phyloP scores from a whole-genome alignment of 768 basidiomycete genomes.

The Steccherinum ochraceum region DNA sequence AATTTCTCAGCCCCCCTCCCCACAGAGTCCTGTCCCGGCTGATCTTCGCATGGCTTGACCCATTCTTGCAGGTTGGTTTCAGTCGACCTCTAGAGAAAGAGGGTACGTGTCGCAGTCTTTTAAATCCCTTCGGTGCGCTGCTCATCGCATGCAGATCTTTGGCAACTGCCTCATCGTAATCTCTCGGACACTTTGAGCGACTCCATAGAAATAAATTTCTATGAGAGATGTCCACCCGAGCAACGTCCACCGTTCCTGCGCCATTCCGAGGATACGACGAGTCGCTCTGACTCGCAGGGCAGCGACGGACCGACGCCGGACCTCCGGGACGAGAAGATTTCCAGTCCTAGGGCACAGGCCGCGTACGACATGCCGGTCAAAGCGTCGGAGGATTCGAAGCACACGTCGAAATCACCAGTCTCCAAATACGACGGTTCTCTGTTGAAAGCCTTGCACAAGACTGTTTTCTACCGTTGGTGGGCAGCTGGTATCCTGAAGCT shows the following conservation, averaged over 20 bases:
- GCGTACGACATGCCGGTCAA: too few relatives aligned
- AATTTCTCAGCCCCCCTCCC: too few relatives aligned
- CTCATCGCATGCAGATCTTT: constrained; percentile 36
- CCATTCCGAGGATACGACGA: too few relatives aligned
- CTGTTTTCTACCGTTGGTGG: constrained; percentile 44
- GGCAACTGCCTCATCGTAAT: constrained; percentile 37
- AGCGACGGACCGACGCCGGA: too few relatives aligned
- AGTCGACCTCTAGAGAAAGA: constrained; percentile 52
- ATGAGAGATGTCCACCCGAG: constrained; percentile 42
- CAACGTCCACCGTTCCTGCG: constrained; percentile 30
- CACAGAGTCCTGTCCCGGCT: constrained; percentile 38
- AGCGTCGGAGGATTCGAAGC: too few relatives aligned
- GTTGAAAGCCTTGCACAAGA: constrained; percentile 38
- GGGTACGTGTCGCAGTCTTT: constrained; percentile 25
- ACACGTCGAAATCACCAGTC: background rate
- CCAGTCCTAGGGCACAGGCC: too few relatives aligned
- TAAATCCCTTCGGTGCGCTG: background rate
- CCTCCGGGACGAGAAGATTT: too few relatives aligned
- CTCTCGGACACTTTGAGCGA: constrained; percentile 35
- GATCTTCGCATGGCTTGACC: constrained; percentile 46
- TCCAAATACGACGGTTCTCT: constrained; percentile 41
- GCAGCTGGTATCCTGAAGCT: constrained; percentile 42
- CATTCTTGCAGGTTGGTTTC: constrained; percentile 52
- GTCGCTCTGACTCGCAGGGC: too few relatives aligned
- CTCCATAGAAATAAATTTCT: constrained; percentile 40